These are phyloP conservation scores for Bolboschoenus planiculmis DNA, from an alignment of 176 grass and related monocot genomes.

Conservation along the genomic window DNA sequence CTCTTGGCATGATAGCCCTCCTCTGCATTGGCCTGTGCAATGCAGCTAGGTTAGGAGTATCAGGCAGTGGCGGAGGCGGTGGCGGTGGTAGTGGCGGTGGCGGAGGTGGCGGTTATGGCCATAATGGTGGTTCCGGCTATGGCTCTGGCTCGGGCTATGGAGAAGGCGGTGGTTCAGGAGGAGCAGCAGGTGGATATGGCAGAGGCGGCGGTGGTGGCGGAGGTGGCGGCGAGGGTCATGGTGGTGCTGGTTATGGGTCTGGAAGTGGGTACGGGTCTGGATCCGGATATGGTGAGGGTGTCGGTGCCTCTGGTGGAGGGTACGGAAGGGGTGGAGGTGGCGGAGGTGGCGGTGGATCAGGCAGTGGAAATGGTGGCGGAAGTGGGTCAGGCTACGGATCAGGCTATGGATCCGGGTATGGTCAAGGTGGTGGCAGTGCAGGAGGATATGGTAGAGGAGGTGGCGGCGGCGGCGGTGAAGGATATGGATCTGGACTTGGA, in stretches of 20 bases:
- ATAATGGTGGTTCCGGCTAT: neutral
- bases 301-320: constrained; percentile 3
- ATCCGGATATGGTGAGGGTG: constrained; percentile 18
- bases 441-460: constrained; percentile 10
- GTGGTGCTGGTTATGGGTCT: constrained; percentile 12
- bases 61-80: neutral
- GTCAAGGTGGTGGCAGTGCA: constrained; percentile 11
- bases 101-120: neutral
- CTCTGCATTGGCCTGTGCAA: constrained; percentile 21
- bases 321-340: constrained; percentile 15
- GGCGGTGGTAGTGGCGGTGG: constrained; percentile 4
- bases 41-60: constrained; percentile 16
- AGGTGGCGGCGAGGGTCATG: neutral
- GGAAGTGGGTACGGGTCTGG: constrained; percentile 24
- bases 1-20: constrained; percentile 20
- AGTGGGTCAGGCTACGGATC: constrained; percentile 15
- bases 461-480: neutral
- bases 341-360: constrained; percentile 9
- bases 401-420: constrained; percentile 24
- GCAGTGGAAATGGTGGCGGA: neutral
- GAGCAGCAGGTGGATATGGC: constrained; percentile 1
- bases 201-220: constrained; percentile 9
- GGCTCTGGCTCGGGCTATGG: constrained; percentile 16
- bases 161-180: constrained; percentile 13
- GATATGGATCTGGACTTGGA: constrained; percentile 4